Conservation (phyloP, 129 eudicot species). For the Flaveria brownii region DNA sequence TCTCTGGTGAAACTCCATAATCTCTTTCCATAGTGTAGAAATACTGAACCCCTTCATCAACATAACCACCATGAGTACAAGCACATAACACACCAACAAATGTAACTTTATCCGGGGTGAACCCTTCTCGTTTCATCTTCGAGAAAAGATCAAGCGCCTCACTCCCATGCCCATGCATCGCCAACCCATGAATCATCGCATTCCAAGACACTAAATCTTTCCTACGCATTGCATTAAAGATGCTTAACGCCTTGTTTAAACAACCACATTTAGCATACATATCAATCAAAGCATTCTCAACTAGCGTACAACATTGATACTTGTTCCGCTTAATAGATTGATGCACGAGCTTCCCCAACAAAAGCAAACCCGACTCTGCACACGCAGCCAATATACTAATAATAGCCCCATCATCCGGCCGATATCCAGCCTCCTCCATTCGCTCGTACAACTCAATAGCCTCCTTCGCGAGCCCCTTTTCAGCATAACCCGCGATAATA, state of each 20-base stretch:
- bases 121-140: conserved; percentile 68
- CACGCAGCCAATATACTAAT: conserved; percentile 79
- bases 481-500: conserved; percentile 70
- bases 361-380: conserved; percentile 80
- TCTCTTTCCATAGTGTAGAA: conserved; percentile 77
- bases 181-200: conserved; percentile 82
- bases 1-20: conserved; percentile 58
- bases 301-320: conserved; percentile 40
- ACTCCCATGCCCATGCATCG: conserved; percentile 77
- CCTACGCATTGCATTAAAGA: conserved; percentile 48
- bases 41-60: conserved; percentile 56
- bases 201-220: conserved; percentile 94
- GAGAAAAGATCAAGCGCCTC: conserved; percentile 66
- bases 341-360: conserved; percentile 69
- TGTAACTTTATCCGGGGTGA: conserved; percentile 72
- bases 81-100: conserved; percentile 79
- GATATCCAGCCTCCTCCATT: conserved; percentile 55
- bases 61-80: conserved; percentile 73
- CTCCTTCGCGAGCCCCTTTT: conserved; percentile 69
- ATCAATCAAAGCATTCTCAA: conserved; percentile 67
- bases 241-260: conserved; percentile 52
- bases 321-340: conserved; percentile 44
- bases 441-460: conserved; percentile 56
- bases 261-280: conserved; percentile 95
- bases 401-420: conserved; percentile 65